A percentile compares a stretch with the other conserved stretches of the same genome.
These are phyloP conservation scores for Dactylella cylindrospora DNA, from an alignment of 2,329 filamentous ascomycete species.

Conservation along the genomic window DNA sequence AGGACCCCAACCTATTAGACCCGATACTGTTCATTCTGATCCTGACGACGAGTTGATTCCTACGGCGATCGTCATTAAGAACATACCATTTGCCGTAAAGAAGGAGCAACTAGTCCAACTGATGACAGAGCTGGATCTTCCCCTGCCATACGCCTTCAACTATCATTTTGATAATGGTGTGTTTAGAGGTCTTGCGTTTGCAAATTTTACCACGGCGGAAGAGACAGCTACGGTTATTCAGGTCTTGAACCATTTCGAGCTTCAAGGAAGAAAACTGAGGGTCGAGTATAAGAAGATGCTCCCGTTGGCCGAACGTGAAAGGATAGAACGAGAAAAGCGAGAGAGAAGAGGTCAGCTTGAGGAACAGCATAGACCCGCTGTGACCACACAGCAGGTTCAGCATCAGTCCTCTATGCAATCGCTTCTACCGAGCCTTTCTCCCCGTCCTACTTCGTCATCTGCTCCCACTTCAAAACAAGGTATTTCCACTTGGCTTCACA, in stretches of 20 bases:
- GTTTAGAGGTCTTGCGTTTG: conserved; percentile 92
- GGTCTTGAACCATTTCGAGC: conserved; percentile 89
- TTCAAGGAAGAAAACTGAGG: conserved; percentile 88
- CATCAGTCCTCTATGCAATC: conserved; percentile 78
- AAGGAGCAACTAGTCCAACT: conserved; percentile 91
- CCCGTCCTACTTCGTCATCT: conserved; percentile 23
- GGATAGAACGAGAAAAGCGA: conserved; percentile 95
- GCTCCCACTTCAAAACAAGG: conserved; percentile 20
- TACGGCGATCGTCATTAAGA: conserved; percentile 98
- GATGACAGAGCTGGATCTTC: conserved; percentile 92
- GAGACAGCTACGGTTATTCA: conserved; percentile 93
- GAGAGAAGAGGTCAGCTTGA: conserved; percentile 94
- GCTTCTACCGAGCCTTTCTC: conserved; percentile 62
- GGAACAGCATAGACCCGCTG: conserved; percentile 84
- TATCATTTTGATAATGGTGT: conserved; percentile 99
- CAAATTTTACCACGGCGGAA: conserved; percentile 94
- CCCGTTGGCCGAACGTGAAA: conserved; percentile 86
- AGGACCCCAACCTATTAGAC: conserved; percentile 52
- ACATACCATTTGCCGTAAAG: conserved; percentile 97
- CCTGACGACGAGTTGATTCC: conserved; percentile 84
- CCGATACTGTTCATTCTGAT: conserved; percentile 54
- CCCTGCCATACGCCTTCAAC: conserved; percentile 97
- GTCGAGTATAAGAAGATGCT: conserved; percentile 99
- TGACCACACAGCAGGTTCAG: conserved; percentile 64
- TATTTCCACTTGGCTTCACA: conserved; percentile 3